These are phyloP conservation scores for Cryptosporidium viatorum DNA, from an alignment of 169 alveolate genomes.

Conservation along the genomic window DNA sequence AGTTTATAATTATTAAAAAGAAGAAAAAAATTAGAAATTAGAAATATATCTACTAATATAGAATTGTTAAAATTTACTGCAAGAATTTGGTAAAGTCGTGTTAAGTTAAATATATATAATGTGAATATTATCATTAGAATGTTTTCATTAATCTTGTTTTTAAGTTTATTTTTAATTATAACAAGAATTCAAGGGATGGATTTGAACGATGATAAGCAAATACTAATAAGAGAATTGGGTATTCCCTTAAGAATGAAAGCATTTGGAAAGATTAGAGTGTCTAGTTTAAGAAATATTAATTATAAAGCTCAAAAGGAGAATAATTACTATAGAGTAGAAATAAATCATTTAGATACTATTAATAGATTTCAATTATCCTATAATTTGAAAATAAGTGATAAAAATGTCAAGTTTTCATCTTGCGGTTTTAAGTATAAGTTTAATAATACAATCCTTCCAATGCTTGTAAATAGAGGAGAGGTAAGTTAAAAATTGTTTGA, in stretches of 20 bases:
- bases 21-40: background rate
- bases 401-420: background rate
- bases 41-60: too few species aligned
- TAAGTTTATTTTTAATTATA: background rate
- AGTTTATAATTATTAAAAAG: background rate
- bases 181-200: background rate
- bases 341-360: background rate
- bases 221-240: background rate
- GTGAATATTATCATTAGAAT: background rate
- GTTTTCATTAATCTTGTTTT: background rate
- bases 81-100: background rate
- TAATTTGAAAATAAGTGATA: background rate
- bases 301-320: background rate
- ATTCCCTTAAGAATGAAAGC: slow-evolving; percentile 13
- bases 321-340: background rate
- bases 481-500: slow-evolving; percentile 9
- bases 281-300: slow-evolving; percentile 12
- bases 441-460: slow-evolving; percentile 16
- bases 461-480: slow-evolving; percentile 56
- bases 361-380: slow-evolving; percentile 12
- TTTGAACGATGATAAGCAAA: background rate
- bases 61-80: background rate
- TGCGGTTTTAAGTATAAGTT: slow-evolving; percentile 49
- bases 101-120: background rate
- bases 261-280: background rate